A percentile compares a stretch with the other conserved stretches of the same genome.
These are phyloP conservation scores for Floccularia luteovirens DNA, from an alignment of 768 basidiomycete genomes.

Conservation along the genomic window DNA sequence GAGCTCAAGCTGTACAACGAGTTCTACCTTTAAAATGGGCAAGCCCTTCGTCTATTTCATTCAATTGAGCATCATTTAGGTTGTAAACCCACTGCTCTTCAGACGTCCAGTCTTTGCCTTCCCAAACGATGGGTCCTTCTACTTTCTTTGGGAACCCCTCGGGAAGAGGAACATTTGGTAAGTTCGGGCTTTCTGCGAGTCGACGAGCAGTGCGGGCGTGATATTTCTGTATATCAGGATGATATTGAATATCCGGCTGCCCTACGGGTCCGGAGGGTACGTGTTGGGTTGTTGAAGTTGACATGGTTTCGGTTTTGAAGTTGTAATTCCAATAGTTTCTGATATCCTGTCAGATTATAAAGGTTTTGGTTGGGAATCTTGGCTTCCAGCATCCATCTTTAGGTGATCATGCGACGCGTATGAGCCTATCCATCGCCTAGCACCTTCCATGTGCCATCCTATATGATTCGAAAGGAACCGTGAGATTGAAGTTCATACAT, in stretches of 20 bases:
- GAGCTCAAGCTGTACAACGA: neutral
- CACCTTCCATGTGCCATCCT: too few relatives aligned
- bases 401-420: neutral
- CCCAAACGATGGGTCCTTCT: constrained; percentile 35
- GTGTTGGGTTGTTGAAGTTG: neutral
- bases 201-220: constrained; percentile 26
- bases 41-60: constrained; percentile 31
- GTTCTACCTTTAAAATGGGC: constrained; percentile 32
- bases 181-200: constrained; percentile 26
- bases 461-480: too few relatives aligned
- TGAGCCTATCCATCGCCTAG: too few relatives aligned
- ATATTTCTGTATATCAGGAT: constrained; percentile 31
- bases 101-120: constrained; percentile 31
- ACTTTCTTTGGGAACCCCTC: constrained; percentile 25
- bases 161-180: constrained; percentile 25
- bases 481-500: too few relatives aligned
- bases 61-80: constrained; percentile 22
- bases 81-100: constrained; percentile 37
- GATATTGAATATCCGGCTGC: constrained; percentile 35
- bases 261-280: neutral
- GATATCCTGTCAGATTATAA: neutral
- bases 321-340: too few relatives aligned
- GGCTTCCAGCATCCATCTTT: too few relatives aligned
- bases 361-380: neutral
- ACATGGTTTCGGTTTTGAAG: neutral